phyloP scores from a whole-genome alignment of 306 rosid species.

The Alnus glutinosa region DNA sequence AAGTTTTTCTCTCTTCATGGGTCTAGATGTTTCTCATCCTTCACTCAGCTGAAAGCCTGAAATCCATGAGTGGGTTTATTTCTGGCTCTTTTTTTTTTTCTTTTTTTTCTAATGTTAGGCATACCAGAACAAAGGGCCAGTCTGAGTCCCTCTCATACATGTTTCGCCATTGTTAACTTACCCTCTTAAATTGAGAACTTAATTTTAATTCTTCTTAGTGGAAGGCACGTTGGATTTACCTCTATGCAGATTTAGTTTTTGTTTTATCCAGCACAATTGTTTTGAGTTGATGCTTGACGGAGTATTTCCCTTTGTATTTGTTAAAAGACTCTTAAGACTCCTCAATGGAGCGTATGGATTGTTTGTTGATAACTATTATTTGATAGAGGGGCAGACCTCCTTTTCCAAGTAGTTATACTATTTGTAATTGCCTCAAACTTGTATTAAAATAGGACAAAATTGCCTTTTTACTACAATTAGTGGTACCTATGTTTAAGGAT shows the following conservation, averaged over 20 bases:
- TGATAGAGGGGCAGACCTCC: background rate
- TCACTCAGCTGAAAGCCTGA: background rate
- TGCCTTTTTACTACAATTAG: background rate
- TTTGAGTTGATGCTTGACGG: background rate
- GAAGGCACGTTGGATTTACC: background rate
- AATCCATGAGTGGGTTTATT: background rate
- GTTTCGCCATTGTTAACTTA: background rate
- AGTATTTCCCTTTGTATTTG: background rate
- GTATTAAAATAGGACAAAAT: background rate
- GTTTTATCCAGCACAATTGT: background rate
- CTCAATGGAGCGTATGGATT: background rate
- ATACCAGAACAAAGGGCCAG: background rate
- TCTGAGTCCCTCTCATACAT: background rate
- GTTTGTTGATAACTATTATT: background rate
- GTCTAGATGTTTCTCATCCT: background rate
- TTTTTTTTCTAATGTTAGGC: too few relatives aligned
- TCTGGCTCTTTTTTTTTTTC: background rate
- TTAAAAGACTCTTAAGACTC: background rate
- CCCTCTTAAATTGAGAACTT: background rate
- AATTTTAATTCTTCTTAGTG: background rate
- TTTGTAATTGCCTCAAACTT: background rate
- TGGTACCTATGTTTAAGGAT: background rate
- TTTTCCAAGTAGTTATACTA: background rate
- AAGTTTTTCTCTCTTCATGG: constrained; percentile 17
- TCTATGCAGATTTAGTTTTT: background rate